phyloP scores from a whole-genome alignment of 1,139 yeast genomes.

The Suzukiozyma palmioleophila region DNA sequence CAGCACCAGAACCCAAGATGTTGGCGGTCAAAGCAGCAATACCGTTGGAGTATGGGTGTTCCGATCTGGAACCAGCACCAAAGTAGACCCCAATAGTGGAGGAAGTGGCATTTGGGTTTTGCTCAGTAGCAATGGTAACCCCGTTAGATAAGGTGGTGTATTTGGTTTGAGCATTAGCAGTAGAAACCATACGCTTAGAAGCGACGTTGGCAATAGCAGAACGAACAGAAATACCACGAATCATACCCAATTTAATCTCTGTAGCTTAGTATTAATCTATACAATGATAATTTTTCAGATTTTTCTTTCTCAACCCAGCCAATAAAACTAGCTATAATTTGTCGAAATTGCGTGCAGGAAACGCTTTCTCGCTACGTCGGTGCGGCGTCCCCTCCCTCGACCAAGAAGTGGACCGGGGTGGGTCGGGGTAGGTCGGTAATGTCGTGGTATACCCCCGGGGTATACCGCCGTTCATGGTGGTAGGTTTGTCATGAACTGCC shows the following conservation, averaged over 20 bases:
- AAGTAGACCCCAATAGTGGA: conserved; percentile 65
- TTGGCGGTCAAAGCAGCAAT: conserved; percentile 61
- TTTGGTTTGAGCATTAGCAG: conserved; percentile 57
- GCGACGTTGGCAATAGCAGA: conserved; percentile 28
- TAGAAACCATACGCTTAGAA: conserved; percentile 54
- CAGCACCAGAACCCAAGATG: conserved; percentile 38
- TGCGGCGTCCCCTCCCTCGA: too few species aligned
- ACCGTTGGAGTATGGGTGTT: conserved; percentile 78
- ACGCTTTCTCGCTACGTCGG: too few species aligned
- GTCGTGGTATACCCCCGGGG: too few species aligned
- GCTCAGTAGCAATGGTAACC: conserved; percentile 65
- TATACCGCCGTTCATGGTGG: too few species aligned
- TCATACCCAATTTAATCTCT: conserved; percentile 18
- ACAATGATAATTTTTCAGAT: too few species aligned
- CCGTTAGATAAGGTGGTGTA: conserved; percentile 72
- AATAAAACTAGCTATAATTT: too few species aligned
- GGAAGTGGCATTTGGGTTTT: conserved; percentile 50
- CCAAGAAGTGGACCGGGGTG: too few species aligned
- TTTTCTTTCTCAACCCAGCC: too few species aligned
- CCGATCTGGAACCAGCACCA: conserved; percentile 77
- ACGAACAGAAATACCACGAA: conserved; percentile 37
- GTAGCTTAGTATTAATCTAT: too few species aligned
- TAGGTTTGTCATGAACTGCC: too few species aligned
- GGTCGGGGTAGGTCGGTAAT: too few species aligned
- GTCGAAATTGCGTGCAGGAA: too few species aligned